phyloP scores from a whole-genome alignment of 139 green algal species.

The Desmodesmus armatus region DNA sequence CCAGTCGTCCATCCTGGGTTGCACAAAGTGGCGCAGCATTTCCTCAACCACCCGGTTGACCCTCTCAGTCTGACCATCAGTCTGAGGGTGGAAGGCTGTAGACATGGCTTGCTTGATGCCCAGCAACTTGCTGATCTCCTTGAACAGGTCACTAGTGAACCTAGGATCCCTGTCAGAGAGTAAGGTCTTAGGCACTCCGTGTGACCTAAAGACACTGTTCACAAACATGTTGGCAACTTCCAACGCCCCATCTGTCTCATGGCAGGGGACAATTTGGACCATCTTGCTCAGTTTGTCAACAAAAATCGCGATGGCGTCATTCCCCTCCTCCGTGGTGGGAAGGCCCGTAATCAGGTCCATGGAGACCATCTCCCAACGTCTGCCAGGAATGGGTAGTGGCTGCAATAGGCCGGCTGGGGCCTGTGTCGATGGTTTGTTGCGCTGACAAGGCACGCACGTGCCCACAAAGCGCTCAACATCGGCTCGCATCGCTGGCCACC shows the following conservation, averaged over 20 bases:
- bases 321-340: slow-evolving; percentile 1
- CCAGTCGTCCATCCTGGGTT: slow-evolving; percentile 55
- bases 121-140: slow-evolving; percentile 33
- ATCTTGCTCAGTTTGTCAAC: slow-evolving; percentile 44
- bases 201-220: slow-evolving; percentile 23
- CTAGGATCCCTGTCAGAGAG: slow-evolving; percentile 53
- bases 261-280: too few species aligned
- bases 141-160: slow-evolving; percentile 55
- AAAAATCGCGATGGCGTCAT: slow-evolving; percentile 22
- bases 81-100: slow-evolving; percentile 68
- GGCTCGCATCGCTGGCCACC: slow-evolving; percentile 23
- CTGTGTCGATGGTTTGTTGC: slow-evolving; percentile 41
- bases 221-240: too few species aligned
- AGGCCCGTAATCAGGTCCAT: slow-evolving; percentile 50
- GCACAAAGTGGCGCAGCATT: slow-evolving; percentile 55
- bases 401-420: slow-evolving; percentile 27
- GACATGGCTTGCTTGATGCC: slow-evolving; percentile 44
- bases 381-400: slow-evolving; percentile 30
- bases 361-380: slow-evolving; percentile 10
- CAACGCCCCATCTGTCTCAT: too few species aligned
- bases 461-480: slow-evolving; percentile 28
- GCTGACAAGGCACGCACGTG: slow-evolving; percentile 26
- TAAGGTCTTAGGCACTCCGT: slow-evolving; percentile 47
- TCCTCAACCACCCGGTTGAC: slow-evolving; percentile 65
- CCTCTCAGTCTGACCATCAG: slow-evolving; percentile 74